Percentiles rank a stretch among this genome's conserved stretches.
These are phyloP conservation scores for Parathielavia hyrcaniae DNA, from an alignment of 495 filamentous ascomycete genomes.

Conservation along the genomic window DNA sequence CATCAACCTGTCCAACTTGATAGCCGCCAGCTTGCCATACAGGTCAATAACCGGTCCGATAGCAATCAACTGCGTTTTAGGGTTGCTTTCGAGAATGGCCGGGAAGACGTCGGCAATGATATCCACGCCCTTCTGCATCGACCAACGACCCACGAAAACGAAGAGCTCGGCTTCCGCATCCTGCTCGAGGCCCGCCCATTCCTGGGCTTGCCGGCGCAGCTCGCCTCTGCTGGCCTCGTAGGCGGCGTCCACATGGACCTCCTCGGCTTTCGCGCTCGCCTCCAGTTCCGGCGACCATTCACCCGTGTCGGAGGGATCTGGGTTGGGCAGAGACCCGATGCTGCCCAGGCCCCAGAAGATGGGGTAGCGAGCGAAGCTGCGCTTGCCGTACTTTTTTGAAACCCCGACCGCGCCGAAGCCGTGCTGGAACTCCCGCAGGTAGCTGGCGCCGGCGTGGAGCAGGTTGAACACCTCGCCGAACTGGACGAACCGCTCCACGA, in stretches of 20 bases:
- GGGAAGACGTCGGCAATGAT: conserved; percentile 69
- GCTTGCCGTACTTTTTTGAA: conserved; percentile 66
- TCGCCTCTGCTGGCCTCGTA: conserved; percentile 51
- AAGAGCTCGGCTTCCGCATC: conserved; percentile 62
- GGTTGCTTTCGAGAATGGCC: conserved; percentile 54
- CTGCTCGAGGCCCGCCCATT: conserved; percentile 62
- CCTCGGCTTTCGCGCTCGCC: conserved; percentile 33
- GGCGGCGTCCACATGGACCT: conserved; percentile 48
- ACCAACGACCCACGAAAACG: conserved; percentile 73
- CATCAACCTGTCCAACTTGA: conserved; percentile 64
- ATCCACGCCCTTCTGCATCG: conserved; percentile 70
- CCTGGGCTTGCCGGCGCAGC: conserved; percentile 60
- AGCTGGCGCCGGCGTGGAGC: conserved; percentile 63
- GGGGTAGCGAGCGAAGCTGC: conserved; percentile 65
- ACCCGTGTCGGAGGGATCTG: conserved; percentile 64
- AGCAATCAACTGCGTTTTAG: conserved; percentile 60
- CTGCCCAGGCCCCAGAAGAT: conserved; percentile 71
- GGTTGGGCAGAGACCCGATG: conserved; percentile 64
- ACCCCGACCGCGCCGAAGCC: conserved; percentile 71
- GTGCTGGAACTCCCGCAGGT: conserved; percentile 65
- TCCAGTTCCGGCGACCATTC: conserved; percentile 51
- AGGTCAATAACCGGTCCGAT: conserved; percentile 67
- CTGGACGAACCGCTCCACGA: conserved; percentile 53
- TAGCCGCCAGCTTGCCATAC: conserved; percentile 64
- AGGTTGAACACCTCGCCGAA: conserved; percentile 66